A percentile compares a stretch with the other conserved stretches of the same genome.
These are phyloP conservation scores for Hypomyces perniciosus DNA, from an alignment of 2,329 filamentous ascomycete genomes.

Conservation along the genomic window DNA sequence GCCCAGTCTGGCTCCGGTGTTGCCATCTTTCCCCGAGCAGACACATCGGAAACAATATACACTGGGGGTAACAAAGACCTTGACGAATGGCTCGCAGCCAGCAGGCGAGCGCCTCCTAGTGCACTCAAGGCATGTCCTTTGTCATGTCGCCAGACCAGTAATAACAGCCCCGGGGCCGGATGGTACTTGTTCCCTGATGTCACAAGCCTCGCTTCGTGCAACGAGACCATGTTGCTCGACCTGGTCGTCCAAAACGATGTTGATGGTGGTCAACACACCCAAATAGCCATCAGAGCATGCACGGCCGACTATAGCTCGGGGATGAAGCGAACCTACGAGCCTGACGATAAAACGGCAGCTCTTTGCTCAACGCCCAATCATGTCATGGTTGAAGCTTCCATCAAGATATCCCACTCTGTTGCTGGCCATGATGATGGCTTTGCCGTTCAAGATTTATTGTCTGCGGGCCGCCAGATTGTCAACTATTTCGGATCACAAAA, in stretches of 20 bases:
- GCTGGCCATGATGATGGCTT: not conserved
- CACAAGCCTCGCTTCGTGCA: not conserved
- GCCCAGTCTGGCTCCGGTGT: not conserved
- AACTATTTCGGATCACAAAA: not conserved
- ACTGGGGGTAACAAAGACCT: not conserved
- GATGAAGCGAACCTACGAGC: slow-evolving; percentile 12
- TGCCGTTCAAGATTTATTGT: not conserved
- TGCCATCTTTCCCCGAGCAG: not conserved
- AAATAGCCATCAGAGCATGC: not conserved
- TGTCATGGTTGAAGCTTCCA: slow-evolving; percentile 7
- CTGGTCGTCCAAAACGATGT: not conserved
- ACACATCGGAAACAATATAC: not conserved
- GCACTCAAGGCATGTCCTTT: not conserved
- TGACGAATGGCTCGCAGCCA: slow-evolving; percentile 4
- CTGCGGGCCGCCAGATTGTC: slow-evolving; percentile 8
- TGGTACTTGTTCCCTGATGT: not conserved
- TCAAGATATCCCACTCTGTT: not conserved
- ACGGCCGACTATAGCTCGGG: not conserved
- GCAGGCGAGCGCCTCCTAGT: slow-evolving; percentile 3
- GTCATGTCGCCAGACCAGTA: not conserved
- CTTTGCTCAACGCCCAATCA: slow-evolving; percentile 13
- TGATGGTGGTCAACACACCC: not conserved
- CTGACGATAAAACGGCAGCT: slow-evolving; percentile 8
- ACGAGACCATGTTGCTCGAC: slow-evolving; percentile 2
- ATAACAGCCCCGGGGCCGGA: not conserved